These are phyloP conservation scores for Chaetomium fimeti DNA, from an alignment of 495 filamentous ascomycete genomes.

Conservation along the genomic window DNA sequence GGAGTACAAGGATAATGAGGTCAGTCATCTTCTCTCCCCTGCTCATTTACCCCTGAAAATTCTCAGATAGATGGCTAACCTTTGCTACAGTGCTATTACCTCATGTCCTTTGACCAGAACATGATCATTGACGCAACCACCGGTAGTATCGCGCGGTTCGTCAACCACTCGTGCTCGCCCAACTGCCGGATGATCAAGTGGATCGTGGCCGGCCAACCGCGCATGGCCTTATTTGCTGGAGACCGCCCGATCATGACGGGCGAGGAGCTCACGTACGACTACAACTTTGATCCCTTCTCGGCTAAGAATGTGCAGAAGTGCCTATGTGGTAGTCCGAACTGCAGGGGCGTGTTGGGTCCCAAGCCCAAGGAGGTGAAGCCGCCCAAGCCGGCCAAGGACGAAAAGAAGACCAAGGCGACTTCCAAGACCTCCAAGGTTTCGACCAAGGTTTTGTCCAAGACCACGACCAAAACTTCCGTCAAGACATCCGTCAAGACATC, in stretches of 20 bases:
- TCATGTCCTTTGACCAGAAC: slow-evolving; percentile 97
- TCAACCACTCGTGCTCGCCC: slow-evolving; percentile 96
- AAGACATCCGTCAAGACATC: slow-evolving; percentile 30
- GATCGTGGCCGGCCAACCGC: slow-evolving; percentile 91
- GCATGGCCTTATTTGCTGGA: slow-evolving; percentile 96
- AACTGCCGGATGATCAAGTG: slow-evolving; percentile 97
- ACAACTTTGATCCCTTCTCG: slow-evolving; percentile 93
- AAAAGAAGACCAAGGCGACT: slow-evolving; percentile 29
- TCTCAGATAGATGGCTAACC: slow-evolving; percentile 23
- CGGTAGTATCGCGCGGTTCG: slow-evolving; percentile 93
- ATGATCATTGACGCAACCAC: slow-evolving; percentile 98
- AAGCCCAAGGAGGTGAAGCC: slow-evolving; percentile 60
- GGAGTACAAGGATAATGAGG: slow-evolving; percentile 87
- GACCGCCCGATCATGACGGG: slow-evolving; percentile 86
- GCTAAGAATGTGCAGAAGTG: slow-evolving; percentile 81
- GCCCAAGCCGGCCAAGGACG: slow-evolving; percentile 37
- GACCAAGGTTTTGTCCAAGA: slow-evolving; percentile 15
- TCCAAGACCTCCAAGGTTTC: slow-evolving; percentile 24
- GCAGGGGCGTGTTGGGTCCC: slow-evolving; percentile 74
- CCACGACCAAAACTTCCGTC: slow-evolving; percentile 37
- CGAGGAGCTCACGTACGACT: slow-evolving; percentile 98
- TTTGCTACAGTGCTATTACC: slow-evolving; percentile 82
- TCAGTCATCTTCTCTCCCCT: slow-evolving; percentile 44
- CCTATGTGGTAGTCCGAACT: slow-evolving; percentile 72
- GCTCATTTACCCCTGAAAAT: background rate